A percentile compares a stretch with the other conserved stretches of the same genome.
Conservation (phyloP, 331 rosid genomes). For the Telfairia occidentalis region DNA sequence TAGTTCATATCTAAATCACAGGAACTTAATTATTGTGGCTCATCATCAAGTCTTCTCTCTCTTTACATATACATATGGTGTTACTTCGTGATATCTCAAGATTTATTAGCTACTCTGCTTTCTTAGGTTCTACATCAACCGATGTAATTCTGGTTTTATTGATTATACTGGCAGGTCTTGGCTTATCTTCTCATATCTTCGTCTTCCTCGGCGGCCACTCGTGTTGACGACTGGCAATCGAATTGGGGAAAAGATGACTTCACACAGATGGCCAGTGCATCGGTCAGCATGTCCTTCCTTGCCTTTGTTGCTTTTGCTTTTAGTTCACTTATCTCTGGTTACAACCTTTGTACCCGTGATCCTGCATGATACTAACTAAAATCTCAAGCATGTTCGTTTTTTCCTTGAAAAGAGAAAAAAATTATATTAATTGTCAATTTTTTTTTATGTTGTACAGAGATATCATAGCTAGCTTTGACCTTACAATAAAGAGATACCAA, state of each 20-base stretch:
- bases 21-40: background rate
- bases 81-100: background rate
- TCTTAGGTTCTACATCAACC: background rate
- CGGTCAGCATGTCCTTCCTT: constrained; percentile 67
- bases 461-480: constrained; percentile 5
- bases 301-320: constrained; percentile 81
- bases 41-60: background rate
- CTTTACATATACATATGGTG: no score
- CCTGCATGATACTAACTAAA: constrained; percentile 18
- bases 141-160: background rate
- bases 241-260: constrained; percentile 97
- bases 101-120: background rate
- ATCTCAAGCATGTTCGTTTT: background rate
- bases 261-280: constrained; percentile 81
- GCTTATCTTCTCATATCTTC: constrained; percentile 88
- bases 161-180: constrained; percentile 36
- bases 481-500: constrained; percentile 9
- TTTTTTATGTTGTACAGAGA: constrained; percentile 11
- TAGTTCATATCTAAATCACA: background rate
- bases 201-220: constrained; percentile 75
- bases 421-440: background rate
- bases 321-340: constrained; percentile 80
- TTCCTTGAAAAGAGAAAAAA: background rate
- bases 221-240: constrained; percentile 83
- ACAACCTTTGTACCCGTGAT: constrained; percentile 41